Evolutionary conservation across 257 asterid genomes (phyloP).

Genomic region (Knoxia roxburghii): DNA sequence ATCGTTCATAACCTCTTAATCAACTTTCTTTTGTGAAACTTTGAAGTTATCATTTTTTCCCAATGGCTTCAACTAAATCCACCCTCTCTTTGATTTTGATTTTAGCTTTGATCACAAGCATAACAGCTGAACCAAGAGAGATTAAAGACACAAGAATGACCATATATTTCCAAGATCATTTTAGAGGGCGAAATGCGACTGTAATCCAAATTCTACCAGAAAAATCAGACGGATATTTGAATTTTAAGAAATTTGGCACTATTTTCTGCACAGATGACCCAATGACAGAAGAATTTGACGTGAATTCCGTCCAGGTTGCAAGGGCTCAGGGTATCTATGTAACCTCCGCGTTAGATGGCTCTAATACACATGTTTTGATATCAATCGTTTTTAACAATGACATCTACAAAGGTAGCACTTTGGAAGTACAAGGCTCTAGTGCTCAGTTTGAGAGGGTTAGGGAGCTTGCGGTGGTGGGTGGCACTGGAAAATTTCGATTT

Average conservation of each 20-base stretch:
- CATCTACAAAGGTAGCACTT: constrained; percentile 36
- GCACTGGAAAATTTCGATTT: constrained; percentile 48
- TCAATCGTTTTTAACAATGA: constrained; percentile 39
- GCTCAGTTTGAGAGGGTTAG: constrained; percentile 43
- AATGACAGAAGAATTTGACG: constrained; percentile 6
- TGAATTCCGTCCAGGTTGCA: too few relatives aligned
- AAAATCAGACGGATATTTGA: neutral
- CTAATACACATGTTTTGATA: constrained; percentile 35
- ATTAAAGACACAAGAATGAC: constrained; percentile 17
- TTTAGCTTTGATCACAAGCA: neutral
- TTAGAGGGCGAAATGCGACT: constrained; percentile 4
- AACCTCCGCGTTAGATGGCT: constrained; percentile 53
- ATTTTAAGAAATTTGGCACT: constrained; percentile 8
- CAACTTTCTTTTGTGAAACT: neutral
- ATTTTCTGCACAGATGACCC: constrained; percentile 11
- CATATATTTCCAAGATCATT: constrained; percentile 11
- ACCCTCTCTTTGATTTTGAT: neutral
- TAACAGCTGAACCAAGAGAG: constrained; percentile 12
- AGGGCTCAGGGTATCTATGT: constrained; percentile 43
- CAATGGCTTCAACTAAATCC: constrained; percentile 1
- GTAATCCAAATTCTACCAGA: constrained; percentile 9
- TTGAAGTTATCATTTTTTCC: neutral
- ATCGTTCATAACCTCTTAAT: neutral
- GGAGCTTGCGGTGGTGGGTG: constrained; percentile 59
- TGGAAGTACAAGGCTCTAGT: constrained; percentile 50